These are phyloP conservation scores for Hymenotorrendiella dingleyae DNA, from an alignment of 2,329 filamentous ascomycete genomes.

Conservation along the genomic window DNA sequence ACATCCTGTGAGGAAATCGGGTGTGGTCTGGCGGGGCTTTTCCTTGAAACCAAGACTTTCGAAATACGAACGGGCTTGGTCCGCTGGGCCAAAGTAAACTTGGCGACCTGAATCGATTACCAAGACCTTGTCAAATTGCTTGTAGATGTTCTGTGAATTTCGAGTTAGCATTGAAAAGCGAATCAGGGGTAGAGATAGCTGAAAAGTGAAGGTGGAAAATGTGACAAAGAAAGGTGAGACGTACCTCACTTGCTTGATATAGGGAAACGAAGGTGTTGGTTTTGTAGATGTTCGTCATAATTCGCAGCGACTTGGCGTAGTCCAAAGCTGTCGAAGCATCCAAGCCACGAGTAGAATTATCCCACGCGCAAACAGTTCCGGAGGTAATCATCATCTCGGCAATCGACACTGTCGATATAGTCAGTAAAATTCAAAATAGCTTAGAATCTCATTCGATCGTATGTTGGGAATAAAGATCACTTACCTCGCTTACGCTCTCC, in stretches of 20 bases:
- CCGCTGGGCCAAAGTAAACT: conserved; percentile 55
- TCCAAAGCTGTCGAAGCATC: conserved; percentile 64
- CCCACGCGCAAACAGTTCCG: conserved; percentile 68
- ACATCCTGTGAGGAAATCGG: conserved; percentile 60
- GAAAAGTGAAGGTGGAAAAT: no score
- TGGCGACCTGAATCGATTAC: conserved; percentile 60
- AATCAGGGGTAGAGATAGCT: no score
- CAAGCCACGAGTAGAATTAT: conserved; percentile 68
- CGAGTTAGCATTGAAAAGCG: no score
- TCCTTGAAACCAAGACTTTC: conserved; percentile 58
- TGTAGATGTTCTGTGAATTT: conserved; percentile 47
- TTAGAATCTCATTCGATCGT: no score
- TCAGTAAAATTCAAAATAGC: no score
- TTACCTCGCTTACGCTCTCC: conserved; percentile 74
- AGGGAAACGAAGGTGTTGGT: conserved; percentile 56
- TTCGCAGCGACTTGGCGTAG: conserved; percentile 52
- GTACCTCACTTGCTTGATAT: conserved; percentile 66
- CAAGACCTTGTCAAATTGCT: conserved; percentile 63
- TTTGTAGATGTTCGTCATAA: conserved; percentile 55
- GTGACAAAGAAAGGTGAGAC: no score
- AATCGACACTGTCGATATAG: no score
- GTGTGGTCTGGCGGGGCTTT: conserved; percentile 53
- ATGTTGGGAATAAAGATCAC: no score
- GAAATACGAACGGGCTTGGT: conserved; percentile 56
- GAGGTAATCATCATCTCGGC: conserved; percentile 77